Evolutionary conservation across 2,329 filamentous ascomycete genomes (phyloP).

Genomic region (Ophiostoma perfectum): DNA sequence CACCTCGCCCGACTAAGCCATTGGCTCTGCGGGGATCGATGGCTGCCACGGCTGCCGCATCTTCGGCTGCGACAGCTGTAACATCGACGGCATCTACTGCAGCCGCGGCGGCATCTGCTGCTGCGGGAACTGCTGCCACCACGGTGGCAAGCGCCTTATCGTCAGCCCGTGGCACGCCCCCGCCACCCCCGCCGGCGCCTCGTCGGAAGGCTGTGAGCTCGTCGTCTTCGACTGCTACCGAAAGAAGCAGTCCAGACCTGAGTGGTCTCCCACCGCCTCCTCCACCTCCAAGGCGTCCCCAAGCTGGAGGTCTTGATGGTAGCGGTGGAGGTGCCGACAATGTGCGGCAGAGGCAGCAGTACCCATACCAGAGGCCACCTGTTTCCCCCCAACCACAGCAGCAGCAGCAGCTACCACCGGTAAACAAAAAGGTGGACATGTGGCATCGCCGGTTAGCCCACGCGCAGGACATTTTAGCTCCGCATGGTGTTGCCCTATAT

Average conservation of each 20-base stretch:
- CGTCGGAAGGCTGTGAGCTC: conserved; percentile 16
- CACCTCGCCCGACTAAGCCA: conserved; percentile 56
- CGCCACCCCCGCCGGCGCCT: conserved; percentile 21
- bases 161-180: neutral
- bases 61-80: neutral
- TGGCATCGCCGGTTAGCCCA: conserved; percentile 64
- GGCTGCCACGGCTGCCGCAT: conserved; percentile 28
- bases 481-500: conserved; percentile 60
- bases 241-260: conserved; percentile 16
- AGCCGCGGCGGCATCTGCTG: neutral
- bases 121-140: conserved; percentile 13
- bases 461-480: conserved; percentile 58
- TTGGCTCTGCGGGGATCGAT: conserved; percentile 44
- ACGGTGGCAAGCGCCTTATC: neutral
- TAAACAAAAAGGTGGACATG: conserved; percentile 64
- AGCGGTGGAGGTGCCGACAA: conserved; percentile 2
- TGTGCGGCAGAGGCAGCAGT: conserved; percentile 22
- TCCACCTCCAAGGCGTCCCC: conserved; percentile 21
- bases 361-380: conserved; percentile 21
- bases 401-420: conserved; percentile 22
- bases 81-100: neutral
- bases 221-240: conserved; percentile 35
- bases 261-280: conserved; percentile 22
- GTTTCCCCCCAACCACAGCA: conserved; percentile 22
- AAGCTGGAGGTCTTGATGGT: neutral